These are phyloP conservation scores for Chlorophyllum brunneum DNA, from an alignment of 768 basidiomycete genomes.

Conservation along the genomic window DNA sequence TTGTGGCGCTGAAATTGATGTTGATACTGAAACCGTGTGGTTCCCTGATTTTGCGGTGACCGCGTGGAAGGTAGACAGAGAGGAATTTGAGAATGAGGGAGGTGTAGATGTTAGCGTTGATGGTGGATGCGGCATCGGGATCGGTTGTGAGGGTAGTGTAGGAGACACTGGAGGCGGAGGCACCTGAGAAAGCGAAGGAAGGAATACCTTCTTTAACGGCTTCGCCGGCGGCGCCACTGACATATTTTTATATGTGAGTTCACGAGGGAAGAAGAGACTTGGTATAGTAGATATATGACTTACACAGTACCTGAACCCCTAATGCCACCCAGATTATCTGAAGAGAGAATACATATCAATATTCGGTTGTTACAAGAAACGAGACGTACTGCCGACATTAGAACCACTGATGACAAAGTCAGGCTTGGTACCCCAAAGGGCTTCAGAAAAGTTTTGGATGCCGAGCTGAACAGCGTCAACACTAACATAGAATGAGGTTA, in stretches of 20 bases:
- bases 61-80: slow-evolving; percentile 25
- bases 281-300: slow-evolving; percentile 19
- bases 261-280: neutral
- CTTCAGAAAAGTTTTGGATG: slow-evolving; percentile 39
- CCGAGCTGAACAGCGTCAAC: slow-evolving; percentile 36
- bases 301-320: slow-evolving; percentile 43
- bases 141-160: slow-evolving; percentile 42
- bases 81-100: slow-evolving; percentile 36
- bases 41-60: slow-evolving; percentile 29
- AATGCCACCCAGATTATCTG: slow-evolving; percentile 30
- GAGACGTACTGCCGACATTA: slow-evolving; percentile 39
- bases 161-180: slow-evolving; percentile 38
- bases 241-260: neutral
- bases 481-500: slow-evolving; percentile 13
- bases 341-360: neutral
- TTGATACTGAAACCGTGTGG: slow-evolving; percentile 40
- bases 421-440: slow-evolving; percentile 31
- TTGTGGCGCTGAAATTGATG: slow-evolving; percentile 45
- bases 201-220: slow-evolving; percentile 47
- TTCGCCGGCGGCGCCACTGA: slow-evolving; percentile 46
- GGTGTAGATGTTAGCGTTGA: slow-evolving; percentile 39
- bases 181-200: slow-evolving; percentile 44
- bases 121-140: slow-evolving; percentile 29
- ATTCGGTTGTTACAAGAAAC: neutral
- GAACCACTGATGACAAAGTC: slow-evolving; percentile 46